Evolutionary conservation across 2,329 filamentous ascomycete genomes (phyloP), one percentile per base, ranked within the genome.

Genomic region (Lecanicillium sp.): DNA sequence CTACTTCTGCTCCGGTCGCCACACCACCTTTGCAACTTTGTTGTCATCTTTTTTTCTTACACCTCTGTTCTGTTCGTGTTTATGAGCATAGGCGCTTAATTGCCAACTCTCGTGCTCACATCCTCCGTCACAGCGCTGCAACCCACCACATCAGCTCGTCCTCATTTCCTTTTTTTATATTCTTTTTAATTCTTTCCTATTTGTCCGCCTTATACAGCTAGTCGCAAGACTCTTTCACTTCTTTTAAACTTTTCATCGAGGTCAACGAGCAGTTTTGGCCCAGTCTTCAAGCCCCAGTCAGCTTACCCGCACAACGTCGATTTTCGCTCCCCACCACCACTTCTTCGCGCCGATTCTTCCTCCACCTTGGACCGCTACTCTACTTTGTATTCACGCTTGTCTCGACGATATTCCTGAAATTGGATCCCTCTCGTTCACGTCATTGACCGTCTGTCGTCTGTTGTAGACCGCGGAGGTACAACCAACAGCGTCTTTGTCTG

Each of bases 271-370:
- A 32, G 3, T 32, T 38, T 32, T 38, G 14, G 23, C 12, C 33
- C 19, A 24, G 24, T 12, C 12, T 38, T 33, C 35, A 15, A 27
- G 43, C 38, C 38, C 45, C 45, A 33, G 45, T 48, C 38, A 29
- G 45, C 45, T 40, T 48, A 41, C 38, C 38, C 37, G 37, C 45
- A 41, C 45, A 27, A 36, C 42, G 27, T 35, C 38, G 45, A 48
- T 48, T 42, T 48, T 40, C 33, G 38, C 45, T 48, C 45, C 45
- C 45, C 45, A 48, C 45, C 44, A 47, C 33, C 37, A 40, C 37
- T 36, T 24, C 44, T 7, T 27, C 37, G 38, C 37, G 30, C 37
- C 38, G 38, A 21, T 48, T 29, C 8, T 27, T 29, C 37, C 27
- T 38, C 36, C 44, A 39, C 35, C 35, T 24, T 17, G 33, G 37